Evolutionary conservation across 495 filamentous ascomycete genomes (phyloP).

Genomic region (Venustampulla echinocandica): DNA sequence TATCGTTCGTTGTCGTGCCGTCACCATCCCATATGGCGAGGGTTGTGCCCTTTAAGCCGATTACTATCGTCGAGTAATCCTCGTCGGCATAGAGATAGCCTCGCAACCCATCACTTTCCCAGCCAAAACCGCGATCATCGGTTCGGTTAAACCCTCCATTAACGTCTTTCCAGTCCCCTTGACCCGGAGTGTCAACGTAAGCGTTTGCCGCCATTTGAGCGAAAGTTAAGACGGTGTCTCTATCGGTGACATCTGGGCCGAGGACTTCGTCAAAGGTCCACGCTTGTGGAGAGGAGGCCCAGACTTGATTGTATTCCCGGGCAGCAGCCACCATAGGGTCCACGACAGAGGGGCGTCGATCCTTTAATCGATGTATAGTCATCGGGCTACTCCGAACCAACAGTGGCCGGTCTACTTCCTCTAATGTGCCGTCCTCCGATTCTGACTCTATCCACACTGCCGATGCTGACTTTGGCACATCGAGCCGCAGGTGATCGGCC

Average conservation of each 20-base stretch:
- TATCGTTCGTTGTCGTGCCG: conserved; percentile 93
- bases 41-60: conserved; percentile 87
- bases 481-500: conserved; percentile 61
- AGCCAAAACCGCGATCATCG: conserved; percentile 82
- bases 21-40: conserved; percentile 89
- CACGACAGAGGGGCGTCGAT: conserved; percentile 65
- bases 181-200: conserved; percentile 63
- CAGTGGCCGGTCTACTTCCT: conserved; percentile 36
- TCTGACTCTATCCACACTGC: conserved; percentile 56
- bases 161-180: conserved; percentile 77
- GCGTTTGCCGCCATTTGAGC: conserved; percentile 83
- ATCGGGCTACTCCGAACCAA: conserved; percentile 50
- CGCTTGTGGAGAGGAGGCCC: conserved; percentile 53
- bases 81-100: conserved; percentile 89
- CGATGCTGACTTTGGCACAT: conserved; percentile 54
- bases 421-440: conserved; percentile 45
- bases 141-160: conserved; percentile 74
- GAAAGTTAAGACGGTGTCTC: conserved; percentile 71
- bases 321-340: conserved; percentile 66
- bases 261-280: conserved; percentile 77
- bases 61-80: conserved; percentile 76
- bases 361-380: conserved; percentile 70
- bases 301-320: conserved; percentile 49
- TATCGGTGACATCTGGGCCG: conserved; percentile 79
- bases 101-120: conserved; percentile 79